These are phyloP conservation scores for Actinomucor elegans DNA, from an alignment of 371 early-diverging fungal species.

Conservation along the genomic window DNA sequence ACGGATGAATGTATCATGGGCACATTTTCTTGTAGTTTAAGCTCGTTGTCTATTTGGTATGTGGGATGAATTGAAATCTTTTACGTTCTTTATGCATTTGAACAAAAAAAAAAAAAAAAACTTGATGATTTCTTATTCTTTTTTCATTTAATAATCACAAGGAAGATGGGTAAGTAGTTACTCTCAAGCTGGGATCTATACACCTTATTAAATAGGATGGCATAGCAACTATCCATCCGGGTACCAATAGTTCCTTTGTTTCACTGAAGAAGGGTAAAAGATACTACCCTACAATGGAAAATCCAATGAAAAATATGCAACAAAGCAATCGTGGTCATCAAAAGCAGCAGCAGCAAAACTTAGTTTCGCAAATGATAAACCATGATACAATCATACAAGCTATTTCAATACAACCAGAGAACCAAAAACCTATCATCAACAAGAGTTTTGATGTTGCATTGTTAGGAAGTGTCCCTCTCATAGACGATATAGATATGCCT, in stretches of 20 bases:
- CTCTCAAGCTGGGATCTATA: neutral
- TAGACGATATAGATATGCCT: constrained; percentile 37
- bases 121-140: neutral
- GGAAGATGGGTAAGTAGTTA: neutral
- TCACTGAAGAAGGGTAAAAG: neutral
- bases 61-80: constrained; percentile 6
- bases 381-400: neutral
- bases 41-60: neutral
- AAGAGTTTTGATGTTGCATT: constrained; percentile 27
- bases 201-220: neutral
- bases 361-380: no score
- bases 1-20: no score
- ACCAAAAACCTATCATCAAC: neutral
- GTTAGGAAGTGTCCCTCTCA: constrained; percentile 48
- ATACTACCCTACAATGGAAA: neutral
- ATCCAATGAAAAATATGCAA: neutral
- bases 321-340: neutral
- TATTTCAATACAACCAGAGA: neutral
- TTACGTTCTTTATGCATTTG: no score
- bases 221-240: neutral
- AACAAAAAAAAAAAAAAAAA: neutral
- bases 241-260: no score
- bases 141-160: neutral
- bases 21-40: no score
- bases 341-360: neutral